These are phyloP conservation scores for Tremellales sp. DNA, from an alignment of 1,284 basidiomycete genomes.

Conservation along the genomic window DNA sequence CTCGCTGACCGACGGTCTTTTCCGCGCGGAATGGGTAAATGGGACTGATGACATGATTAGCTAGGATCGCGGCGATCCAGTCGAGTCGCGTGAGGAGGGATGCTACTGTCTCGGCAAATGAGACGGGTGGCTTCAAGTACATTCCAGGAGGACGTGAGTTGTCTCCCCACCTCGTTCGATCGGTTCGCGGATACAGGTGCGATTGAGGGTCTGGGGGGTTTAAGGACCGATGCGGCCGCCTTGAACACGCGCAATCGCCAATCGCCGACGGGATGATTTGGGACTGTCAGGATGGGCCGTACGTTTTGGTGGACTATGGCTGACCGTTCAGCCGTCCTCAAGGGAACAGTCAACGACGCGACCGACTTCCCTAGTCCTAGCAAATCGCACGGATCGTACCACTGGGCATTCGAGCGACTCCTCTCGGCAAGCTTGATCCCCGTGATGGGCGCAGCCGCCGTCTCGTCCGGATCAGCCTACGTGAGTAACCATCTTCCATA, in stretches of 20 bases:
- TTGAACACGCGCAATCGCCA: background rate
- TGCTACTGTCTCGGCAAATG: conserved; percentile 34
- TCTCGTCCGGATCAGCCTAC: conserved; percentile 63
- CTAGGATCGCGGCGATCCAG: conserved; percentile 33
- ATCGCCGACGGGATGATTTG: too few species aligned
- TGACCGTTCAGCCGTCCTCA: conserved; percentile 69
- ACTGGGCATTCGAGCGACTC: conserved; percentile 96
- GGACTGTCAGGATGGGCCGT: background rate
- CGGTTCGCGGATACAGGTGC: background rate
- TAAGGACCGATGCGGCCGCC: background rate
- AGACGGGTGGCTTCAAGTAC: conserved; percentile 49
- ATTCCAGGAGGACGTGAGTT: conserved; percentile 49
- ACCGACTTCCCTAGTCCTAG: conserved; percentile 78
- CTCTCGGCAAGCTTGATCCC: conserved; percentile 85
- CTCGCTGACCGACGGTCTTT: background rate
- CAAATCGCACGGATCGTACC: conserved; percentile 83
- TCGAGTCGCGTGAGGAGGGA: conserved; percentile 19
- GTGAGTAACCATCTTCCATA: conserved; percentile 27
- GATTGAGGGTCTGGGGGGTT: background rate
- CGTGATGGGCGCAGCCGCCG: conserved; percentile 75
- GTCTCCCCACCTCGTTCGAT: too few species aligned
- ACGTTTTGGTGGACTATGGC: background rate
- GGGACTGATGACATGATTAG: conserved; percentile 11
- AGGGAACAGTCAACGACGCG: conserved; percentile 94
- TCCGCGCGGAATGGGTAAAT: conserved; percentile 1